Evolutionary conservation across 345 rosid species (phyloP).

Genomic region (Syzygium aqueum): DNA sequence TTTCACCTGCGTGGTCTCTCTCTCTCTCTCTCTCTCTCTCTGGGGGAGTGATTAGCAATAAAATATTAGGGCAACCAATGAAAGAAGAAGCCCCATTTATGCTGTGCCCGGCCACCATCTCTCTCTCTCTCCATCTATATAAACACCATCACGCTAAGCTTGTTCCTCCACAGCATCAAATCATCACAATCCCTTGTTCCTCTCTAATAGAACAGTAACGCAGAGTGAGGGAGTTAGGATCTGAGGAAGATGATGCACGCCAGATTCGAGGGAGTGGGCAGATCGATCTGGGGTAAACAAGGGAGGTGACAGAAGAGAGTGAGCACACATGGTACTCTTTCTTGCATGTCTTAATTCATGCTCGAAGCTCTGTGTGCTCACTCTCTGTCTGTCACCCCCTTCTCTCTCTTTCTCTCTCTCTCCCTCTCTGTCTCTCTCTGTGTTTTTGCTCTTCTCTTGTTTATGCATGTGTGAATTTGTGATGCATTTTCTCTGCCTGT

Average conservation of each 20-base stretch:
- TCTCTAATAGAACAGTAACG: background rate
- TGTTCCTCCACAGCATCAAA: background rate
- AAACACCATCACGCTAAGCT: background rate
- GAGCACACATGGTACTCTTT: constrained; percentile 27
- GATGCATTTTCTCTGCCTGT: background rate
- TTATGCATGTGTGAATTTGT: background rate
- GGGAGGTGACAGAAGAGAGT: constrained; percentile 35
- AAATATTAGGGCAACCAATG: constrained; percentile 2
- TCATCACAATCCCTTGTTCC: background rate
- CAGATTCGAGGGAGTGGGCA: background rate
- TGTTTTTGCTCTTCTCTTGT: background rate
- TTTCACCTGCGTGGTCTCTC: background rate
- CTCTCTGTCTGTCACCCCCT: constrained; percentile 25
- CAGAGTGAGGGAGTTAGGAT: background rate
- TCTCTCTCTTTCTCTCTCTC: background rate
- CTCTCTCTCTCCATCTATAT: constrained; percentile 1
- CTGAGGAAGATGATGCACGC: background rate
- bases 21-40: background rate
- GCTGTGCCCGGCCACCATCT: background rate
- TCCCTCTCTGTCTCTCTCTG: background rate
- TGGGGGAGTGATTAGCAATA: background rate
- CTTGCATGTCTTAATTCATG: constrained; percentile 10
- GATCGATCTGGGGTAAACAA: background rate
- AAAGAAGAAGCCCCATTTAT: background rate
- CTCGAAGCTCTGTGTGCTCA: constrained; percentile 26